Conservation (phyloP, 495 filamentous ascomycete genomes). For the Daldinia vernicosa region DNA sequence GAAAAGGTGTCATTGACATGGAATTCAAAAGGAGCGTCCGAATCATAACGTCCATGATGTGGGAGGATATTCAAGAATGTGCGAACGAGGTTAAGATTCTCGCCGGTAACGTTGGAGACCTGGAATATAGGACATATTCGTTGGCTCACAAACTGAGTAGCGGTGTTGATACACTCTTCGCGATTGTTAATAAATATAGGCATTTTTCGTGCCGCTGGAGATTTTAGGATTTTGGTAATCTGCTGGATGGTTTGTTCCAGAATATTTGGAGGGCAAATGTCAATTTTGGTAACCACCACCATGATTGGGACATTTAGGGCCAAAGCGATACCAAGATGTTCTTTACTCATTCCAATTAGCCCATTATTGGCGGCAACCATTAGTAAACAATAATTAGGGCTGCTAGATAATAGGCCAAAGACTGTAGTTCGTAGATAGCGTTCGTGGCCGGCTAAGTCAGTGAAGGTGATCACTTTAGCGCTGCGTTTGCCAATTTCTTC, state of each 20-base stretch:
- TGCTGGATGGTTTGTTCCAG: slow-evolving; percentile 93
- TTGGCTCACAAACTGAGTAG: slow-evolving; percentile 93
- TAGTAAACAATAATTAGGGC: slow-evolving; percentile 95
- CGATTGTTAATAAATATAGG: slow-evolving; percentile 95
- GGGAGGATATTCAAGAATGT: slow-evolving; percentile 96
- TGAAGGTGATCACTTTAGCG: slow-evolving; percentile 96
- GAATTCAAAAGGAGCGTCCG: slow-evolving; percentile 90
- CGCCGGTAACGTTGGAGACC: slow-evolving; percentile 95
- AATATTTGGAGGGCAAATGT: slow-evolving; percentile 97
- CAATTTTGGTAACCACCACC: slow-evolving; percentile 98
- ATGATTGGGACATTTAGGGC: slow-evolving; percentile 97
- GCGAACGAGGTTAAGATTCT: slow-evolving; percentile 79
- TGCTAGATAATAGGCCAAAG: slow-evolving; percentile 92
- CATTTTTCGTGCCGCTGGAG: slow-evolving; percentile 91
- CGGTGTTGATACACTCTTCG: slow-evolving; percentile 92
- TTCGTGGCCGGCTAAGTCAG: slow-evolving; percentile 95
- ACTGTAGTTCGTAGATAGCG: slow-evolving; percentile 95
- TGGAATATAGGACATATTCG: slow-evolving; percentile 98
- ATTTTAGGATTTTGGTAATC: slow-evolving; percentile 90
- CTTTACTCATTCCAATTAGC: slow-evolving; percentile 96
- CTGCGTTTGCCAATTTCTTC: slow-evolving; percentile 97
- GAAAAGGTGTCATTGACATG: slow-evolving; percentile 98
- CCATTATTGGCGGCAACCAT: slow-evolving; percentile 99
- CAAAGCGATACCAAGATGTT: slow-evolving; percentile 94
- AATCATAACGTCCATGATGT: slow-evolving; percentile 92